A percentile compares a stretch with the other conserved stretches of the same genome.
These are phyloP conservation scores for Mucor racemosus DNA, from an alignment of 371 early-diverging fungal genomes.

Conservation along the genomic window DNA sequence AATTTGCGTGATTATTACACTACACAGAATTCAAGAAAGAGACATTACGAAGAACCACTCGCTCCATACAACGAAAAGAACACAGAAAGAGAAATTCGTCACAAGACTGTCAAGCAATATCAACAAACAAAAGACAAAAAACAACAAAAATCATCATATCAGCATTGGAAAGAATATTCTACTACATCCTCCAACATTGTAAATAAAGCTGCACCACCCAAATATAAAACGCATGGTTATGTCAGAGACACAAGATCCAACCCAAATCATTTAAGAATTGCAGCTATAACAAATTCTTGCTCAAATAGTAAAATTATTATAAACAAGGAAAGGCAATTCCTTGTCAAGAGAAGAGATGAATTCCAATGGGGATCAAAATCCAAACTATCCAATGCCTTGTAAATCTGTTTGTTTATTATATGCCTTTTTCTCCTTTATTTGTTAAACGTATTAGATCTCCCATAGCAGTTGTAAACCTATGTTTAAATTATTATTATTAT, in stretches of 20 bases:
- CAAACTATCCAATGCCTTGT: conserved; percentile 1
- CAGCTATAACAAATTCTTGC: conserved; percentile 19
- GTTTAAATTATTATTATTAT: conserved; percentile 5
- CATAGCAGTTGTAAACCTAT: conserved; percentile 21
- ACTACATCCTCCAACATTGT: background rate
- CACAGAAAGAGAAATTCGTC: conserved; percentile 16
- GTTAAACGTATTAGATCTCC: conserved; percentile 25
- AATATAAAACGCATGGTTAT: conserved; percentile 25
- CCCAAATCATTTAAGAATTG: conserved; percentile 18
- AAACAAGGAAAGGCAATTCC: conserved; percentile 10
- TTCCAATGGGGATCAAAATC: conserved; percentile 24
- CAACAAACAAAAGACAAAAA: conserved; percentile 14
- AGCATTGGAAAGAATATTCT: conserved; percentile 26
- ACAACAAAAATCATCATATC: background rate
- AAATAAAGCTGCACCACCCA: conserved; percentile 21
- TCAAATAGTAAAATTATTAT: background rate
- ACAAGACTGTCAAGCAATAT: conserved; percentile 23
- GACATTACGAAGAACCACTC: conserved; percentile 9
- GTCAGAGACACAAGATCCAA: conserved; percentile 27
- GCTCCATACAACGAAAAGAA: background rate
- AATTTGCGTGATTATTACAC: conserved; percentile 21
- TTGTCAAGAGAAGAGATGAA: conserved; percentile 18
- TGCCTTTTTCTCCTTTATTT: conserved; percentile 20
- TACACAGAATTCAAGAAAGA: conserved; percentile 3
- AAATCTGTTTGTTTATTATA: conserved; percentile 2